Conservation (phyloP, 179 eudicot species). For the Actinidia arguta region DNA sequence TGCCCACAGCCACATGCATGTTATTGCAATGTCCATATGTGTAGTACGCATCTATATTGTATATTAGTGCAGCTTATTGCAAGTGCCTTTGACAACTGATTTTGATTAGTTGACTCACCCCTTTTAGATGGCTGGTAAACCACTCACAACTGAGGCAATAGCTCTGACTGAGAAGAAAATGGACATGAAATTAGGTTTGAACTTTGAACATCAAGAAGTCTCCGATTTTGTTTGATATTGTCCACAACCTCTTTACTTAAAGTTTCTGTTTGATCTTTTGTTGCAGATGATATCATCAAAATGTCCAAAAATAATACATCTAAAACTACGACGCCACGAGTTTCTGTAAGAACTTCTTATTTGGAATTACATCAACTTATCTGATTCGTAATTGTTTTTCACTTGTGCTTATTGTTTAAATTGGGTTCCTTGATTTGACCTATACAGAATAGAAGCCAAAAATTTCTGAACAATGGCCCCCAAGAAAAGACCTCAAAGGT, state of each 20-base stretch:
- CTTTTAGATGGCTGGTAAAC: no score
- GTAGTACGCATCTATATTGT: no score
- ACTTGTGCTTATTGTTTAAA: not conserved
- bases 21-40: no score
- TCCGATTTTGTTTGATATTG: not conserved
- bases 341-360: slow-evolving; percentile 46
- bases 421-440: slow-evolving; percentile 1
- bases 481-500: slow-evolving; percentile 65
- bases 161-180: no score
- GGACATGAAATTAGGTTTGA: no score
- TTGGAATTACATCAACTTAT: slow-evolving; percentile 6
- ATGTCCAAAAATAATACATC: slow-evolving; percentile 65
- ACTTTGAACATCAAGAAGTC: not conserved
- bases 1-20: no score
- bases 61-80: no score
- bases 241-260: not conserved
- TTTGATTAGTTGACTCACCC: no score
- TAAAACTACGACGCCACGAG: slow-evolving; percentile 65
- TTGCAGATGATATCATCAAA: slow-evolving; percentile 93
- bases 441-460: slow-evolving; percentile 67
- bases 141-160: no score
- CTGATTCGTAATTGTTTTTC: slow-evolving; percentile 13
- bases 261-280: not conserved
- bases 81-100: no score
- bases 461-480: slow-evolving; percentile 40